A percentile compares a stretch with the other conserved stretches of the same genome.
These are phyloP conservation scores for Colletotrichum salicis DNA, from an alignment of 2,329 filamentous ascomycete genomes.

Conservation along the genomic window DNA sequence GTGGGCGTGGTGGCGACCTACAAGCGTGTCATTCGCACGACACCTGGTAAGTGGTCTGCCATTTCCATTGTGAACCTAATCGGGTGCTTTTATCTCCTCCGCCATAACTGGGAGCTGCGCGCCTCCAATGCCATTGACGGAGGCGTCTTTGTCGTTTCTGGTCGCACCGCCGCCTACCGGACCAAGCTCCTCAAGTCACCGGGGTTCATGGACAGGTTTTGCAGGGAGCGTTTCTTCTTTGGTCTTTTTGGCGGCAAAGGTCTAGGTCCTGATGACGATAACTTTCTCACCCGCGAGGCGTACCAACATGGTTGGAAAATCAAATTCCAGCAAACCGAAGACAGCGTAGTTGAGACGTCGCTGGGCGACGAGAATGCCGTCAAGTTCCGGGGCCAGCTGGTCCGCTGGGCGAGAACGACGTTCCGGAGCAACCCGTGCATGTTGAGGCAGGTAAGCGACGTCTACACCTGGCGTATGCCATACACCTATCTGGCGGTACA, in stretches of 20 bases:
- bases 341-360: constrained; percentile 61
- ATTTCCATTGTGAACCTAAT: constrained; percentile 50
- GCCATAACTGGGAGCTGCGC: constrained; percentile 71
- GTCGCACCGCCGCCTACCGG: constrained; percentile 63
- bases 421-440: constrained; percentile 65
- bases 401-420: constrained; percentile 68
- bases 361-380: constrained; percentile 55
- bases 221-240: constrained; percentile 62
- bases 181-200: constrained; percentile 58
- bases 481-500: constrained; percentile 69
- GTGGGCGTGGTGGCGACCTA: constrained; percentile 68
- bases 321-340: constrained; percentile 62
- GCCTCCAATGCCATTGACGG: constrained; percentile 67
- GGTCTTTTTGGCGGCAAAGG: constrained; percentile 51
- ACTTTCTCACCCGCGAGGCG: constrained; percentile 67
- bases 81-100: constrained; percentile 67
- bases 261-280: constrained; percentile 69
- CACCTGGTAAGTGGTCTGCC: constrained; percentile 41
- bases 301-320: constrained; percentile 62
- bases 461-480: constrained; percentile 46
- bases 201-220: constrained; percentile 56
- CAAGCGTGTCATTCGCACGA: constrained; percentile 60
- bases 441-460: constrained; percentile 44
- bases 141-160: constrained; percentile 68
- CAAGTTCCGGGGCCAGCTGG: constrained; percentile 63